Percentiles rank a stretch among this genome's conserved stretches.
phyloP scores from a whole-genome alignment of 495 filamentous ascomycete species.

The Evansstolkia leycettana region DNA sequence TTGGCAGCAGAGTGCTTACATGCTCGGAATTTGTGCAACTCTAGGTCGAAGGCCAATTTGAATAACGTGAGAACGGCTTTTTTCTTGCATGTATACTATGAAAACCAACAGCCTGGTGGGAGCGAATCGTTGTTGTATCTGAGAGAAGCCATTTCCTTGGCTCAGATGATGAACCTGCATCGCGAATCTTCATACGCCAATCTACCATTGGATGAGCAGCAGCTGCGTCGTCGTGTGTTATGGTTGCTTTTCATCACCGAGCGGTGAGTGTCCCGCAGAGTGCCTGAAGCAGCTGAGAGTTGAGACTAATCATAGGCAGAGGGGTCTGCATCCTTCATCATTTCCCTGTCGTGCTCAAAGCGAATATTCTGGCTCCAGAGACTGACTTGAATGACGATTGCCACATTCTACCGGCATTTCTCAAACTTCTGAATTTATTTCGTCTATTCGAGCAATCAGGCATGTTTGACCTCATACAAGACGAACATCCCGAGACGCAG shows the following conservation, averaged over 20 bases:
- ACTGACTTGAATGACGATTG: slow-evolving; percentile 20
- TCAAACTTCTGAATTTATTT: slow-evolving; percentile 31
- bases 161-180: slow-evolving; percentile 33
- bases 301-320: too few relatives aligned
- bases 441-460: slow-evolving; percentile 25
- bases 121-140: slow-evolving; percentile 27
- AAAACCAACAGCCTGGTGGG: slow-evolving; percentile 28
- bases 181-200: slow-evolving; percentile 19
- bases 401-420: slow-evolving; percentile 26
- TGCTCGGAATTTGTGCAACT: slow-evolving; percentile 5
- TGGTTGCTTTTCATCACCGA: slow-evolving; percentile 37
- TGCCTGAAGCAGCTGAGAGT: neutral
- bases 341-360: slow-evolving; percentile 25
- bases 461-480: slow-evolving; percentile 27
- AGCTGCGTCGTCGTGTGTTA: slow-evolving; percentile 26
- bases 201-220: slow-evolving; percentile 15
- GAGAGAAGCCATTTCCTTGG: slow-evolving; percentile 31
- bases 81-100: slow-evolving; percentile 35
- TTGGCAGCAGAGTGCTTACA: slow-evolving; percentile 8
- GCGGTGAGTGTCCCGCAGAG: slow-evolving; percentile 12
- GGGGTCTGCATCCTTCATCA: slow-evolving; percentile 33
- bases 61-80: slow-evolving; percentile 25
- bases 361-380: slow-evolving; percentile 18
- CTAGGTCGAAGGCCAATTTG: slow-evolving; percentile 8
- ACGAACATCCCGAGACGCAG: too few relatives aligned